Conservation (phyloP, 768 basidiomycete species). For the Cystofilobasidium capitatum region DNA sequence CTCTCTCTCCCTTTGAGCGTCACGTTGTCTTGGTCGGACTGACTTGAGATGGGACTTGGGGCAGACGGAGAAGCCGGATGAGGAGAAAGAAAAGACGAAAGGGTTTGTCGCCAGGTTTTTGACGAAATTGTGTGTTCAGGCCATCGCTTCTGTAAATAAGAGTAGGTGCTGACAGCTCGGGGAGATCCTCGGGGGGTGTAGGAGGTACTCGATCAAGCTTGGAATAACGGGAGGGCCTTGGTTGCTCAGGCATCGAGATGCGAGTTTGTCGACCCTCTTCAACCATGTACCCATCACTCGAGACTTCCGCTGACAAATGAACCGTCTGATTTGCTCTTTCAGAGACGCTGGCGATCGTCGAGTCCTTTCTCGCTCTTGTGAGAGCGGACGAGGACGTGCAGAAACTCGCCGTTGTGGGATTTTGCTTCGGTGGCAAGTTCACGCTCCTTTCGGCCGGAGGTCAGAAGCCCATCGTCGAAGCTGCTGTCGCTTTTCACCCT, state of each 20-base stretch:
- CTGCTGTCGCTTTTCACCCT: constrained; percentile 38
- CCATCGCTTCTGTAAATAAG: constrained; percentile 31
- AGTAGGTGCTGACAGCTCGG: constrained; percentile 34
- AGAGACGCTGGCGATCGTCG: constrained; percentile 35
- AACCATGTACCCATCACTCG: background rate
- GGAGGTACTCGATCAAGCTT: background rate
- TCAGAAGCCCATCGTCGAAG: constrained; percentile 9
- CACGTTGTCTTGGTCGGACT: background rate
- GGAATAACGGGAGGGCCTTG: constrained; percentile 32
- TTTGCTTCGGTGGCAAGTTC: constrained; percentile 40
- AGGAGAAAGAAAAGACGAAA: background rate
- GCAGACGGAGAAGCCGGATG: background rate
- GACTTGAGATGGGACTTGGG: background rate
- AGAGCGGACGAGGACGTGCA: constrained; percentile 33
- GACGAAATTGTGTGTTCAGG: background rate
- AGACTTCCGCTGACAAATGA: background rate
- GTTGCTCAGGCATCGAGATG: constrained; percentile 36
- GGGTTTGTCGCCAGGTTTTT: background rate
- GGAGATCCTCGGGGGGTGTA: too few relatives aligned
- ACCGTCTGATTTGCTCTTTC: background rate
- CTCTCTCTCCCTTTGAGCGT: background rate
- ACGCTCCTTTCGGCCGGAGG: constrained; percentile 23
- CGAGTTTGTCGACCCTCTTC: constrained; percentile 16
- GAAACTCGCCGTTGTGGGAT: constrained; percentile 38
- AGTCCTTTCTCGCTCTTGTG: constrained; percentile 36